phyloP scores from a whole-genome alignment of 2,329 filamentous ascomycete species.

The Xylariaceae sp. region DNA sequence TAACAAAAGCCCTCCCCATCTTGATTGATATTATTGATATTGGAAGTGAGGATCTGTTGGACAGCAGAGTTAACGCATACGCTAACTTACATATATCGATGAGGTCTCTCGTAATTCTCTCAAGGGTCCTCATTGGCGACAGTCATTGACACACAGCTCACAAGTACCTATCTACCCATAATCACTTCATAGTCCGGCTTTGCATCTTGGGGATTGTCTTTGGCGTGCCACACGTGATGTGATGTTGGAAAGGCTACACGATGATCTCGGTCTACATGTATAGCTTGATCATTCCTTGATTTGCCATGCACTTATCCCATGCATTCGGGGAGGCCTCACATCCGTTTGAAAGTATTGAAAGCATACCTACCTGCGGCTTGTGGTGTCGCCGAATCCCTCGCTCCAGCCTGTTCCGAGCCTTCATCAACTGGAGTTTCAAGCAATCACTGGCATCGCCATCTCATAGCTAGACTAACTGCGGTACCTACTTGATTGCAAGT shows the following conservation, averaged over 20 bases:
- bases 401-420: background rate
- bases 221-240: background rate
- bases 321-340: background rate
- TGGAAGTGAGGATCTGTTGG: slow-evolving; percentile 6
- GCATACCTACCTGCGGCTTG: too few relatives aligned
- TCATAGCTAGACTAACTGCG: background rate
- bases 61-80: slow-evolving; percentile 2
- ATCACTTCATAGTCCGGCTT: background rate
- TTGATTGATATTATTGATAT: background rate
- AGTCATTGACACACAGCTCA: background rate
- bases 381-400: too few relatives aligned
- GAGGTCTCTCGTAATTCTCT: slow-evolving; percentile 3
- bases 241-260: background rate
- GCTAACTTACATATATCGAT: background rate
- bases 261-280: background rate
- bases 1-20: background rate
- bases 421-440: background rate
- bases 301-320: background rate
- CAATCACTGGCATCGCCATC: background rate
- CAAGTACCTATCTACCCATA: background rate
- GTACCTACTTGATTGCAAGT: background rate
- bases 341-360: background rate
- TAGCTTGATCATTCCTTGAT: background rate
- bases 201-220: background rate
- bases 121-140: too few relatives aligned